Evolutionary conservation across 306 rosid species (phyloP).

Genomic region (Quercus alba): DNA sequence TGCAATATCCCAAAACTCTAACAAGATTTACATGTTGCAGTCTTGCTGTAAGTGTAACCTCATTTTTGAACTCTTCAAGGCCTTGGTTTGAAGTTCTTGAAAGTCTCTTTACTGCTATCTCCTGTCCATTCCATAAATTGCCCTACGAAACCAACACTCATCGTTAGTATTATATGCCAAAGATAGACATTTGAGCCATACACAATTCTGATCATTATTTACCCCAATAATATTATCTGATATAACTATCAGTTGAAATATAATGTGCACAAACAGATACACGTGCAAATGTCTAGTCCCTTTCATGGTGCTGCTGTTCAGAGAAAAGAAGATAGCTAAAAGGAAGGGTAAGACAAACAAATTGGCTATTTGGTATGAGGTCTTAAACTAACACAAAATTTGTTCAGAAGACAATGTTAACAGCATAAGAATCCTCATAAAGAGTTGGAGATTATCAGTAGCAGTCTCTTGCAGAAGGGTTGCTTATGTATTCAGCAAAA

Average conservation of each 20-base stretch:
- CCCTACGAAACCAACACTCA: not conserved
- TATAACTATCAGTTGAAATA: not conserved
- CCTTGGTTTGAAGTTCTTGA: not conserved
- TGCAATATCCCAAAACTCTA: constrained; percentile 34
- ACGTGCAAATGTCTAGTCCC: not conserved
- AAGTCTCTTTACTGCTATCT: not conserved
- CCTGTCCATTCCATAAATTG: not conserved
- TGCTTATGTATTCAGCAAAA: too few species aligned
- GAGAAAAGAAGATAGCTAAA: not conserved
- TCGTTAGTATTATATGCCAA: not conserved
- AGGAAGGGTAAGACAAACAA: not conserved
- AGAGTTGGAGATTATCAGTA: not conserved
- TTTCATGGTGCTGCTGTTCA: not conserved
- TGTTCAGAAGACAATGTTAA: not conserved
- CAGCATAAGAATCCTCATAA: not conserved
- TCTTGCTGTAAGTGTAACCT: constrained; percentile 42
- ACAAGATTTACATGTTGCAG: constrained; percentile 51
- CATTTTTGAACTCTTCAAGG: constrained; percentile 47
- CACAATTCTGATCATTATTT: not conserved
- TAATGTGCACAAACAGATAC: not conserved
- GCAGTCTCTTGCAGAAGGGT: not conserved
- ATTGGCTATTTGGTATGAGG: too few species aligned
- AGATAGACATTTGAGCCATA: not conserved
- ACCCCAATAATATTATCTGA: not conserved
- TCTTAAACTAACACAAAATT: not conserved